phyloP scores from a whole-genome alignment of 2,329 filamentous ascomycete genomes.

The Aureobasidium subglaciale region DNA sequence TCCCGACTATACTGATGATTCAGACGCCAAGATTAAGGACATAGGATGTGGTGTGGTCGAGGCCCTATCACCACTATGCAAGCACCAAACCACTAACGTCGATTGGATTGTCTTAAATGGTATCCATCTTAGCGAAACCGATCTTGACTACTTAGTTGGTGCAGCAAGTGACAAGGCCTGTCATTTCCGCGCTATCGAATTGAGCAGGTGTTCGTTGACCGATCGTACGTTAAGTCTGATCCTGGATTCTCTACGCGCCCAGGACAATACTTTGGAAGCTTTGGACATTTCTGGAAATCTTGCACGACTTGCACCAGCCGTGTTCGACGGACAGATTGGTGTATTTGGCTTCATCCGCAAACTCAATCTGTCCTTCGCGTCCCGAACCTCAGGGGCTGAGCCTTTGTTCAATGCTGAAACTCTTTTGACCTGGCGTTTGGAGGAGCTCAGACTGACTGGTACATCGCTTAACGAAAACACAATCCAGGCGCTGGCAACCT shows the following conservation, averaged over 20 bases:
- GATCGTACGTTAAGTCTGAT: conserved; percentile 55
- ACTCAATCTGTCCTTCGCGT: conserved; percentile 58
- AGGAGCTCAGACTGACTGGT: conserved; percentile 59
- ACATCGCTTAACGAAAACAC: conserved; percentile 56
- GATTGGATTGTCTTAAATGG: conserved; percentile 65
- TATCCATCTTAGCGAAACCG: conserved; percentile 62
- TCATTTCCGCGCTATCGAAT: conserved; percentile 60
- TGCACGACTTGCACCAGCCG: conserved; percentile 55
- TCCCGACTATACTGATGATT: conserved; percentile 38
- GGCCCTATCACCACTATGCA: conserved; percentile 61
- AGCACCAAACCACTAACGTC: conserved; percentile 59
- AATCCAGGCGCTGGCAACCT: conserved; percentile 56
- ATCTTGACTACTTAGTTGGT: conserved; percentile 60
- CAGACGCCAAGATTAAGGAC: conserved; percentile 42
- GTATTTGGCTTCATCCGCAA: conserved; percentile 60
- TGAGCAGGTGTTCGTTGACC: conserved; percentile 55
- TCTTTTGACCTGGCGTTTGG: conserved; percentile 58
- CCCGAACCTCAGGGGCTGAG: conserved; percentile 55
- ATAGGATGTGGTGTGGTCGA: conserved; percentile 63
- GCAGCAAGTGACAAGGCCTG: conserved; percentile 60
- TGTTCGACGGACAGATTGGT: conserved; percentile 60
- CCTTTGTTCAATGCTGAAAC: conserved; percentile 60
- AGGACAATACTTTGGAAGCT: conserved; percentile 60
- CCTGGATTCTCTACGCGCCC: conserved; percentile 55
- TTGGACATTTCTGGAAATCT: conserved; percentile 62